phyloP scores from a whole-genome alignment of 1,284 basidiomycete genomes.

The Mycena sp. region DNA sequence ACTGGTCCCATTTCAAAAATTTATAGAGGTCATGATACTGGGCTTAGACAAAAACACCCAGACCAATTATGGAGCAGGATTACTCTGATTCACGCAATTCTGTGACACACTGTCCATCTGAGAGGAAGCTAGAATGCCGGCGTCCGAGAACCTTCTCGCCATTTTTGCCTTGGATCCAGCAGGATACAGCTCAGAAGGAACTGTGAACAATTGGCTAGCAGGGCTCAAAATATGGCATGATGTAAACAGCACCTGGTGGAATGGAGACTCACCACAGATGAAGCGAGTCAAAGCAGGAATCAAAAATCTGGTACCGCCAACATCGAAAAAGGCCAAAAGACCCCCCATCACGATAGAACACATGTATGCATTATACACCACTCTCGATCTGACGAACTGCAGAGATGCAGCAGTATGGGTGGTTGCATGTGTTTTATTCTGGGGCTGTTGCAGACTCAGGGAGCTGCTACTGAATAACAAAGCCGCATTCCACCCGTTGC shows the following conservation, averaged over 20 bases:
- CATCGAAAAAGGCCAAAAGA: not conserved
- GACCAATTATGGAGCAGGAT: slow-evolving; percentile 4
- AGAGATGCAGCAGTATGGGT: slow-evolving; percentile 2
- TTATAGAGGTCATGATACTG: slow-evolving; percentile 3
- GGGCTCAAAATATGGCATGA: slow-evolving; percentile 10
- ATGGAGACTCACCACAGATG: not conserved
- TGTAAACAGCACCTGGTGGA: not conserved
- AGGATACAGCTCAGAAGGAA: slow-evolving; percentile 8
- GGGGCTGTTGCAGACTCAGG: not conserved
- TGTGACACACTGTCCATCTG: not conserved
- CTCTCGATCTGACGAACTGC: not conserved
- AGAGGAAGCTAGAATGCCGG: not conserved
- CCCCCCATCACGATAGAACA: slow-evolving; percentile 7
- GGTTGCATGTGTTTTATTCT: not conserved
- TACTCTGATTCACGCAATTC: slow-evolving; percentile 5
- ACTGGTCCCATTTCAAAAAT: not conserved
- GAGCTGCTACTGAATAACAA: not conserved
- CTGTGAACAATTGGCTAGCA: slow-evolving; percentile 8
- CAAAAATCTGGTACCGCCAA: not conserved
- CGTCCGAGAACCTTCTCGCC: not conserved
- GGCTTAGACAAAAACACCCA: slow-evolving; percentile 1
- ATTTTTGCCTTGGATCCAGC: not conserved
- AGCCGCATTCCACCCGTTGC: not conserved
- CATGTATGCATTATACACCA: slow-evolving; percentile 1
- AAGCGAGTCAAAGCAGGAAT: not conserved